Base-by-base conservation (phyloP, 495 filamentous ascomycete species). In the Penicillium soppii region DNA sequence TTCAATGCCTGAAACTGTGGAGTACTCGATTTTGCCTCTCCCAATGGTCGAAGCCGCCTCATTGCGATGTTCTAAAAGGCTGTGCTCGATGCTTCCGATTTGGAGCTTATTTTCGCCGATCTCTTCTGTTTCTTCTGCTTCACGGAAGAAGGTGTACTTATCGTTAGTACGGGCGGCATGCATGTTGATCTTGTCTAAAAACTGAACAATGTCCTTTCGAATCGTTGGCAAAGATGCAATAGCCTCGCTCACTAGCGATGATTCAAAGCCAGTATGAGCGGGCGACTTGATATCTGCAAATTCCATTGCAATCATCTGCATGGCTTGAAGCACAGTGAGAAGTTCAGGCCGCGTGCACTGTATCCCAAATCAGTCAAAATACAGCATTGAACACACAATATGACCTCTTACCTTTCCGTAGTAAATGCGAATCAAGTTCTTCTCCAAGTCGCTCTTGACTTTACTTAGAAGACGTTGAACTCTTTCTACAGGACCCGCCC, bases 381-480 rank as follows among this genome's bases (percentile, higher is more conserved):
- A 12, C 22, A 36, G 13, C 3, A 7, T 13, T 8, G 27, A 13
- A 17, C 4, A 6, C 10, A 27, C 2, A 10, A 8, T 16, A 5
- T 6, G 3, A 17, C 38, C 15, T 33, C 58, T 16, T 52, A 81
- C 78, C 72, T 91, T 94, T 13, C 89, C 88, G 65, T 99, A 99
- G 72, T 97, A 99, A 33, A 99, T 96, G 16, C 94, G 80, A 61
- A 97, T 94, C 33, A 99, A 70, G 40, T 87, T 91, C 56, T 91
- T 89, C 65, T 99, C 94, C 8, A 99, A 78, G 61, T 99, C 94
- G 43, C 79, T 84, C 58, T 79, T 89, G 55, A 87, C 86, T 45
- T 80, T 89, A 27, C 68, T 67, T 6, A 99, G 76, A 29, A 97
- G 64, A 35, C 73, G 69, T 45, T 78, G 85, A 3, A 97, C 58